Conservation (phyloP, 495 filamentous ascomycete species). For the Neurospora sp. region DNA sequence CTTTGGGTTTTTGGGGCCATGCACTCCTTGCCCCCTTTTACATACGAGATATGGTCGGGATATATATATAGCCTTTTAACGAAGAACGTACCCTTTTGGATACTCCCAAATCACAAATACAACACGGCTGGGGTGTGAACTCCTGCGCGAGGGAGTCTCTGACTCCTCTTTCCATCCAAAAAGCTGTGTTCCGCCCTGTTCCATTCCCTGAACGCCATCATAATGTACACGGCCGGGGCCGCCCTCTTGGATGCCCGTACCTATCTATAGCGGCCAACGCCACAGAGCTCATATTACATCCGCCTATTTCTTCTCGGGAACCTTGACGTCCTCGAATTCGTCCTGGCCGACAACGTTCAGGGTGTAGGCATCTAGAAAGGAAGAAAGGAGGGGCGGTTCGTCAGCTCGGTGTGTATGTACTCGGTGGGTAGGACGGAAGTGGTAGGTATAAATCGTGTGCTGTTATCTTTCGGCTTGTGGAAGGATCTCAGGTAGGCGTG, state of each 20-base stretch:
- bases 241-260: background rate
- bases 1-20: background rate
- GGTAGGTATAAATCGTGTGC: background rate
- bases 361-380: conserved; percentile 66
- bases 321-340: conserved; percentile 91
- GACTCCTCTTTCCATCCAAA: background rate
- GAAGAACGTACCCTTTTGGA: background rate
- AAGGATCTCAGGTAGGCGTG: background rate
- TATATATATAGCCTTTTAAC: background rate
- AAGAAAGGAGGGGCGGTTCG: background rate
- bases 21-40: background rate
- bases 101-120: background rate
- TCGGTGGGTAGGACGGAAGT: background rate
- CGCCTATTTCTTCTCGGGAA: conserved; percentile 50
- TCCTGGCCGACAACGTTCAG: conserved; percentile 87
- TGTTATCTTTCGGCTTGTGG: background rate
- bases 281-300: background rate
- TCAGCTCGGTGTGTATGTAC: background rate
- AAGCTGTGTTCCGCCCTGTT: background rate
- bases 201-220: background rate
- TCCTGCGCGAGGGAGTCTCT: background rate
- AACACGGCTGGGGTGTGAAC: background rate
- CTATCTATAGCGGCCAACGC: background rate
- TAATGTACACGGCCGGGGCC: background rate
- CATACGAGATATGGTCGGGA: background rate